Percentiles rank a stretch among this genome's conserved stretches.
These are phyloP conservation scores for Hyphodiscus hymeniophilus DNA, from an alignment of 495 filamentous ascomycete genomes.

Conservation along the genomic window DNA sequence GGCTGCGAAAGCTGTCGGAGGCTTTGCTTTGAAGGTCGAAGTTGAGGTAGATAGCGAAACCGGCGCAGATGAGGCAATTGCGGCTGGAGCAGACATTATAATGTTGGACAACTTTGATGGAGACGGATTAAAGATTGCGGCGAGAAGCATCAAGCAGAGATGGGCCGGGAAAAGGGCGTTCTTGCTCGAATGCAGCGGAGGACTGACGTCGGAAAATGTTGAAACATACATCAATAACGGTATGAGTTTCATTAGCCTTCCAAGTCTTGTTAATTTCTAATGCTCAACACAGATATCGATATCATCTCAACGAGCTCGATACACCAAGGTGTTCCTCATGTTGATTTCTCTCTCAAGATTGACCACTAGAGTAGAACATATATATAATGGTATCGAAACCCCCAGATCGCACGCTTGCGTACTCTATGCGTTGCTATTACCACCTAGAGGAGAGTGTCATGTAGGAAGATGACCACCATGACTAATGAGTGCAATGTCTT, in stretches of 20 bases:
- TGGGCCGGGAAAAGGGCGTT: constrained; percentile 63
- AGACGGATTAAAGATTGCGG: constrained; percentile 63
- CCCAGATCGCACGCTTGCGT: no score
- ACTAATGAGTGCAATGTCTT: no score
- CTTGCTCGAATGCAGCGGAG: constrained; percentile 86
- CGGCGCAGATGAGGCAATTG: constrained; percentile 85
- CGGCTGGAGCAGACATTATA: constrained; percentile 84
- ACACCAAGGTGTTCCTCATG: constrained; percentile 86
- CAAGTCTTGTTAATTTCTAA: constrained; percentile 1
- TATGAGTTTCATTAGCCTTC: no score
- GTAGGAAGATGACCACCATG: no score
- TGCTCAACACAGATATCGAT: constrained; percentile 60
- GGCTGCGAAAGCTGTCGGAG: constrained; percentile 75
- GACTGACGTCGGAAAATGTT: constrained; percentile 79
- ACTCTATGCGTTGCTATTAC: no score
- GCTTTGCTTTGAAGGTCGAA: constrained; percentile 89
- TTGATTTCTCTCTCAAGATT: constrained; percentile 96
- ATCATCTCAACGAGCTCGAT: constrained; percentile 93
- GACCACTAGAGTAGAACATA: constrained; percentile 27
- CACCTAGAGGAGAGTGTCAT: no score
- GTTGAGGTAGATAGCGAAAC: constrained; percentile 85
- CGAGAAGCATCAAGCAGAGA: constrained; percentile 61
- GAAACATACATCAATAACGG: constrained; percentile 67
- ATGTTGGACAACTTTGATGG: constrained; percentile 94
- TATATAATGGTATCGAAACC: no score